Base-by-base conservation (phyloP, 352 stramenopile genomes). In the Poterioochromonas sp. region DNA sequence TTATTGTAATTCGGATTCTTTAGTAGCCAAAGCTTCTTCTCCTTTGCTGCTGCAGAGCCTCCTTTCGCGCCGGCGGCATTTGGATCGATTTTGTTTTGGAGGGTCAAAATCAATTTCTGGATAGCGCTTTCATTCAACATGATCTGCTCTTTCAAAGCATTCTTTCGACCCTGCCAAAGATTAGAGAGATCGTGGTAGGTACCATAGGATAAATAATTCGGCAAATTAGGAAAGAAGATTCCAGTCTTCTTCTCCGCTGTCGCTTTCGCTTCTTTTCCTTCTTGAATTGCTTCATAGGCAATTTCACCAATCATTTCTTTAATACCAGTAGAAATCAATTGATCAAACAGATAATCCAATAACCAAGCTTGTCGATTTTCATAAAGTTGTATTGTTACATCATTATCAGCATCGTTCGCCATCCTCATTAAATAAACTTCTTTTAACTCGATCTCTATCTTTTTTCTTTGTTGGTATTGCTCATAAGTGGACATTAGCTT, bases 221-320 rank as follows among this genome's bases (percentile, higher is more conserved):
- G 69, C 47, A 58, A 26, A 35, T 63, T 44, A 11, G 71, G 71
- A 53, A 78, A 69, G 34, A 47, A 69, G 2, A 78, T 68, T 11
- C 71, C 71, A 29, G 47, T 39, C 32, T 68, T 65, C 20, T 68
- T 78, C 47, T 78, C 71, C 5, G 29, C 44, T 22, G 29, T 69
- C 1, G 32, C 0, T 47, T 68, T 63, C 5, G 71, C 71, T 0
- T 11, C 2, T 35, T 53, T n/a, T 3, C 71, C 71, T 29, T 78
- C 71, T 11, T 26, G 0, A 37, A 39, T 5, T 34, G 49, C 35
- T 34, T 78, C 71, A 34, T 11, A 3, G 34, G 44, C 43, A 35
- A 78, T 34, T 32, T 78, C 71, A 32, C 12, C 1, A 22, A 78
- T 63, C 71, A 78, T 68, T 20, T 76, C 69, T 26, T 37, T 32